Percentiles rank a stretch among this genome's conserved stretches.
Conservation (phyloP, 768 basidiomycete genomes). For the Suillus lakei region DNA sequence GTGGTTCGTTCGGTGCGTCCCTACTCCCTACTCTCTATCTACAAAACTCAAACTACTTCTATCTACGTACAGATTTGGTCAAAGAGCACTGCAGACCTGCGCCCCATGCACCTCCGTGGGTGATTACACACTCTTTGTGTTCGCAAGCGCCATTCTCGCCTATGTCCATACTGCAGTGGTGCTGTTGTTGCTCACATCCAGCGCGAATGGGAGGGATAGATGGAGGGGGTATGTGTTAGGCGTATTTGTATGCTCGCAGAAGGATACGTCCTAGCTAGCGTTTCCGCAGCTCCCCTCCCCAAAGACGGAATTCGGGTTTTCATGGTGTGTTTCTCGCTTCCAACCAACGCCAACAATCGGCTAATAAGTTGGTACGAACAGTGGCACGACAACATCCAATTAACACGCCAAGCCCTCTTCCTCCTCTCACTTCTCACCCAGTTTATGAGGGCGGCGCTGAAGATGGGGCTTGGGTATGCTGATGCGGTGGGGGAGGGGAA, state of each 20-base stretch:
- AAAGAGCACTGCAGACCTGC: slow-evolving; percentile 64
- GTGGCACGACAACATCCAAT: slow-evolving; percentile 70
- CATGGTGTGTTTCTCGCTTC: slow-evolving; percentile 39
- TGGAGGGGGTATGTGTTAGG: slow-evolving; percentile 53
- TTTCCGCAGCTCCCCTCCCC: slow-evolving; percentile 50
- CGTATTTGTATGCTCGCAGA: slow-evolving; percentile 57
- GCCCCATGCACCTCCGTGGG: slow-evolving; percentile 63
- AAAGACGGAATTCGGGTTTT: slow-evolving; percentile 40
- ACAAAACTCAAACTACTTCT: slow-evolving; percentile 11
- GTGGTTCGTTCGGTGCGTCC: slow-evolving; percentile 61
- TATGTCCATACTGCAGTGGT: slow-evolving; percentile 64
- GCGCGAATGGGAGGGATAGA: slow-evolving; percentile 43
- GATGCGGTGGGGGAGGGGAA: slow-evolving; percentile 26
- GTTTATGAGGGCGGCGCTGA: slow-evolving; percentile 46
- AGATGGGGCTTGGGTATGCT: slow-evolving; percentile 46
- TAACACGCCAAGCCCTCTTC: slow-evolving; percentile 61
- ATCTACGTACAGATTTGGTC: slow-evolving; percentile 59
- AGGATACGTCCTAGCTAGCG: slow-evolving; percentile 55
- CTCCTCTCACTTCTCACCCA: slow-evolving; percentile 60
- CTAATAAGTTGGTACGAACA: slow-evolving; percentile 27
- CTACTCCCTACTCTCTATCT: neutral
- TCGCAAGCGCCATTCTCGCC: slow-evolving; percentile 57
- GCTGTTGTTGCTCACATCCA: slow-evolving; percentile 48
- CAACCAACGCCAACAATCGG: neutral
- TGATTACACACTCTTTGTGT: slow-evolving; percentile 63